Evolutionary conservation across 345 rosid species (phyloP).

Genomic region (Salix arbutifolia): DNA sequence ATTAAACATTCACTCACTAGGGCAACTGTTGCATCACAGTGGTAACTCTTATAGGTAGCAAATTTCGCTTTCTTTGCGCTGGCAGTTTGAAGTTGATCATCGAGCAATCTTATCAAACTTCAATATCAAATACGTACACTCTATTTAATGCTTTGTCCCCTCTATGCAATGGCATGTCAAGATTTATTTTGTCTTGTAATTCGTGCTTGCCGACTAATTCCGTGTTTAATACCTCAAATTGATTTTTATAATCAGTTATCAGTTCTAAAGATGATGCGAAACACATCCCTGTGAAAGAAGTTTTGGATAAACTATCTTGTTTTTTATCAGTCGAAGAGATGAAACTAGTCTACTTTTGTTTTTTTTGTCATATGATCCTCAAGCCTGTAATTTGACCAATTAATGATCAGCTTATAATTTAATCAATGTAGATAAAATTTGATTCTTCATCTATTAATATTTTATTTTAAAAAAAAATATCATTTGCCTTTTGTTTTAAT

Average conservation of each 20-base stretch:
- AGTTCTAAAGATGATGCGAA: not conserved
- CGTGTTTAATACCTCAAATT: not conserved
- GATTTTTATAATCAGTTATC: not conserved
- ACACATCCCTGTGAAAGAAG: too few relatives aligned
- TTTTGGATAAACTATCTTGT: too few relatives aligned
- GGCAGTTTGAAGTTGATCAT: not conserved
- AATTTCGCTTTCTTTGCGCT: constrained; percentile 2
- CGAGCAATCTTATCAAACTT: constrained; percentile 2
- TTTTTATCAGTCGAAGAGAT: too few relatives aligned
- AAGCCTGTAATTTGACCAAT: too few relatives aligned
- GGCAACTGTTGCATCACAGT: not conserved
- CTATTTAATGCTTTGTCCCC: constrained; percentile 6
- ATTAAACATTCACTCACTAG: too few relatives aligned
- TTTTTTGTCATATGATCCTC: too few relatives aligned
- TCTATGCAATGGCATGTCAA: not conserved
- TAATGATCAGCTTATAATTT: too few relatives aligned
- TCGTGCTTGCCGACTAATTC: not conserved
- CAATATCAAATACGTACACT: not conserved
- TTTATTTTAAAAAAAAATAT: too few relatives aligned
- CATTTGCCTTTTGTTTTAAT: too few relatives aligned
- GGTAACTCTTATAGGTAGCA: not conserved
- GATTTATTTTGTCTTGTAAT: not conserved
- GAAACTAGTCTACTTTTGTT: too few relatives aligned
- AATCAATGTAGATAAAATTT: too few relatives aligned
- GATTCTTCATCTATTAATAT: too few relatives aligned